These are phyloP conservation scores for Aspergillus wentii DNA, from an alignment of 495 filamentous ascomycete species.

Conservation along the genomic window DNA sequence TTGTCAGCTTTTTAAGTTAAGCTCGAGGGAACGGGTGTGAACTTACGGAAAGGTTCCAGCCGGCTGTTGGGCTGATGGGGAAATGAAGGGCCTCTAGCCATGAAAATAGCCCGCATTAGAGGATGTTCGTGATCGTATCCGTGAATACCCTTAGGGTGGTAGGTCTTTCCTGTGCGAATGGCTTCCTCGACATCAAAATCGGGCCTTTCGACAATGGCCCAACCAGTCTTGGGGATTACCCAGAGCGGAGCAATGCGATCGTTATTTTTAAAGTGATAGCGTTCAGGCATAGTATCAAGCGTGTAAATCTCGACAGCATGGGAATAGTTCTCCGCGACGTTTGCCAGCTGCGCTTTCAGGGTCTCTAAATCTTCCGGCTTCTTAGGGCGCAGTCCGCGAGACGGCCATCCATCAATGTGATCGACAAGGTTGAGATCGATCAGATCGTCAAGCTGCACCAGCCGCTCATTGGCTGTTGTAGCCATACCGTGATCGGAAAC, in stretches of 20 bases:
- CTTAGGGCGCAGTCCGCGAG: slow-evolving; percentile 80
- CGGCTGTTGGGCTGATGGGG: slow-evolving; percentile 77
- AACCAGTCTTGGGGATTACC: slow-evolving; percentile 87
- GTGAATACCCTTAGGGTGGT: slow-evolving; percentile 75
- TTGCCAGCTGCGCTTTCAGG: slow-evolving; percentile 29
- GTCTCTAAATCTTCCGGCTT: slow-evolving; percentile 49
- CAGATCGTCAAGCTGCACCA: slow-evolving; percentile 90
- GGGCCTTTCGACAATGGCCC: slow-evolving; percentile 75
- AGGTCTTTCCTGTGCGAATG: slow-evolving; percentile 54
- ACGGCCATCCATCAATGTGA: slow-evolving; percentile 91
- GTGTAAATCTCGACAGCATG: slow-evolving; percentile 80
- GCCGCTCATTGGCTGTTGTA: slow-evolving; percentile 72
- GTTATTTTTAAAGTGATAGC: slow-evolving; percentile 83
- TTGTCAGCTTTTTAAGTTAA: slow-evolving; percentile 2
- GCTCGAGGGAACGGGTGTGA: background rate
- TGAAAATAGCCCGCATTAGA: slow-evolving; percentile 88
- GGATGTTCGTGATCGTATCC: slow-evolving; percentile 89
- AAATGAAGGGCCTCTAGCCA: slow-evolving; percentile 84
- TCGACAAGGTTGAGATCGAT: slow-evolving; percentile 69
- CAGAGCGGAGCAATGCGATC: slow-evolving; percentile 86
- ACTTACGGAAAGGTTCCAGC: slow-evolving; percentile 80
- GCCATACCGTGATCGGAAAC: slow-evolving; percentile 99
- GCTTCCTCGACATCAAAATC: slow-evolving; percentile 69
- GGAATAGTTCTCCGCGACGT: slow-evolving; percentile 45
- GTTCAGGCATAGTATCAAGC: slow-evolving; percentile 78